Evolutionary conservation across 2,329 filamentous ascomycete genomes (phyloP).

Genomic region (Arthroderma sp.): DNA sequence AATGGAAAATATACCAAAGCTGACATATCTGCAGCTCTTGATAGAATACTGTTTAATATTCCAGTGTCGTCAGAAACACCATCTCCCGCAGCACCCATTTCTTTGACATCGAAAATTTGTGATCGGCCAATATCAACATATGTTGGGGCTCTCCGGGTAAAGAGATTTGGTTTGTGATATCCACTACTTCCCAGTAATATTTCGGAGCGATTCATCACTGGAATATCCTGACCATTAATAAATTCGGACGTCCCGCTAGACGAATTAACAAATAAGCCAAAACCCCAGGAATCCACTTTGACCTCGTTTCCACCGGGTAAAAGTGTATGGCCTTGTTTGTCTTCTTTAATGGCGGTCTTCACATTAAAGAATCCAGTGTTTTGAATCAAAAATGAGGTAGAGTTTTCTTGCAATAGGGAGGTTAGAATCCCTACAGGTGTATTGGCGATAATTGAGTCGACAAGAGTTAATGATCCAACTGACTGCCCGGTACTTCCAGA

Average conservation of each 20-base stretch:
- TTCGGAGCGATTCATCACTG: background rate
- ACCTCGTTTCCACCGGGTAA: constrained; percentile 12
- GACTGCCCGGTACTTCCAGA: constrained; percentile 26
- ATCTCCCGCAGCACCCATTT: constrained; percentile 34
- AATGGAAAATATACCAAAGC: constrained; percentile 59
- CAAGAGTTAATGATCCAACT: constrained; percentile 41
- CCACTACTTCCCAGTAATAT: background rate
- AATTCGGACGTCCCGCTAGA: constrained; percentile 5
- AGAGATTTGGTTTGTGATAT: background rate
- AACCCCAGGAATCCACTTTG: constrained; percentile 13
- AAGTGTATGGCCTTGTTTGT: background rate
- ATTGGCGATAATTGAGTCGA: constrained; percentile 41
- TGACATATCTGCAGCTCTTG: constrained; percentile 11
- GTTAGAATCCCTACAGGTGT: constrained; percentile 33
- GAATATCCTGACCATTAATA: constrained; percentile 3
- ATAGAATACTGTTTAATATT: constrained; percentile 13
- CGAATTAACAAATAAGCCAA: constrained; percentile 9
- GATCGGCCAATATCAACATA: background rate
- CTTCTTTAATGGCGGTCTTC: constrained; percentile 7
- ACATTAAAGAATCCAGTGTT: constrained; percentile 15
- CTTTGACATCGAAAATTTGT: constrained; percentile 13
- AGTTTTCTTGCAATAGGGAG: constrained; percentile 1
- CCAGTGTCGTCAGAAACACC: constrained; percentile 34
- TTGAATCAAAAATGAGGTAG: constrained; percentile 10
- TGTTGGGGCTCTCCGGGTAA: background rate